Percentiles rank a stretch among this genome's conserved stretches.
Evolutionary conservation across 345 rosid species (phyloP).

Genomic region (Ricinus communis): DNA sequence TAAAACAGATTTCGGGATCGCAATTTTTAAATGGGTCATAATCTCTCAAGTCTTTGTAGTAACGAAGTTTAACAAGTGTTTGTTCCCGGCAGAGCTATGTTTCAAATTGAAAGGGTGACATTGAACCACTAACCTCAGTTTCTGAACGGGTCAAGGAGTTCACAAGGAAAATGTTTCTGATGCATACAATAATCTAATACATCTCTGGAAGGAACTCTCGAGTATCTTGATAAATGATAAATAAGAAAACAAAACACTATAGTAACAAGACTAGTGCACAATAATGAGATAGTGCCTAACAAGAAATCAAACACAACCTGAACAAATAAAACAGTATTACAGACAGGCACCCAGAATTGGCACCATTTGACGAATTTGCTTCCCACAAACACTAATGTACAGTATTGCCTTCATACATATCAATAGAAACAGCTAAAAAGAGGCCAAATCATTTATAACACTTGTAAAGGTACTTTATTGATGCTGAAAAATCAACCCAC

Average conservation of each 20-base stretch:
- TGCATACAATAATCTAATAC: neutral
- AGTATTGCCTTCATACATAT: conserved; percentile 26
- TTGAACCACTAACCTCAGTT: too few relatives aligned
- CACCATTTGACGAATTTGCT: conserved; percentile 20
- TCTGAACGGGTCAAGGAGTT: neutral
- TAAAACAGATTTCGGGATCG: too few relatives aligned
- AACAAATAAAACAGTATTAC: conserved; percentile 17
- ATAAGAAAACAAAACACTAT: neutral
- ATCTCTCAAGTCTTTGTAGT: too few relatives aligned
- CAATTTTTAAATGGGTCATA: too few relatives aligned
- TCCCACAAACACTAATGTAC: conserved; percentile 40
- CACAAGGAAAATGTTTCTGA: neutral
- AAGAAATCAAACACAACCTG: conserved; percentile 19
- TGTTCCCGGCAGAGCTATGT: too few relatives aligned
- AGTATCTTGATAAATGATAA: neutral
- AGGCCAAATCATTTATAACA: conserved; percentile 22
- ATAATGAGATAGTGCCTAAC: neutral
- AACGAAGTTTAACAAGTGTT: too few relatives aligned
- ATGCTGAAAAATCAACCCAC: conserved; percentile 16
- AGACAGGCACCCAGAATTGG: conserved; percentile 6
- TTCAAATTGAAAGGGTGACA: too few relatives aligned
- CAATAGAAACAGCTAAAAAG: conserved; percentile 17
- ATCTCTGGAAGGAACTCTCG: neutral
- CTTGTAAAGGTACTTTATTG: conserved; percentile 15
- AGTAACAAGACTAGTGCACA: neutral